phyloP scores from a whole-genome alignment of 805 yeast genomes.

The Starmerella kuoi region DNA sequence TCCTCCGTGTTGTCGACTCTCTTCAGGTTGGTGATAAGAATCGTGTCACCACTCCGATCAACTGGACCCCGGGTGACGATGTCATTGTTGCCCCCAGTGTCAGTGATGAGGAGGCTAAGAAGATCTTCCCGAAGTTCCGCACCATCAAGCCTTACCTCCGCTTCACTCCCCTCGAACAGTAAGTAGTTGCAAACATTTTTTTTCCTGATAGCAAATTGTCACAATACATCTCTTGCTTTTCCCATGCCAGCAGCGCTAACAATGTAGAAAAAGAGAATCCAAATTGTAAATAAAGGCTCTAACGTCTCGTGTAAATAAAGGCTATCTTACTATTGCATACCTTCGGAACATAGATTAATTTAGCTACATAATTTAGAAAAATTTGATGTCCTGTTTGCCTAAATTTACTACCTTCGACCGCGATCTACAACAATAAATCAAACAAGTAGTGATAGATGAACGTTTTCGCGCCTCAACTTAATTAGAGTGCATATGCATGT shows the following conservation, averaged over 20 bases:
- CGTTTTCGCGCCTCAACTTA: no score
- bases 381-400: no score
- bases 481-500: no score
- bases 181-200: slow-evolving; percentile 8
- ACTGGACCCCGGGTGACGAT: slow-evolving; percentile 86
- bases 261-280: slow-evolving; percentile 3
- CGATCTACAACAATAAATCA: no score
- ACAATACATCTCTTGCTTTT: no score
- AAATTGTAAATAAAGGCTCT: slow-evolving; percentile 2
- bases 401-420: no score
- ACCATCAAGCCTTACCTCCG: slow-evolving; percentile 89
- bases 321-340: no score
- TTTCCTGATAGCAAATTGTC: no score
- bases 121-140: slow-evolving; percentile 79
- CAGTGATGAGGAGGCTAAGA: slow-evolving; percentile 69
- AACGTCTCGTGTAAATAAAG: no score
- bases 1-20: slow-evolving; percentile 81
- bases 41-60: slow-evolving; percentile 85
- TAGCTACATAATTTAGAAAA: no score
- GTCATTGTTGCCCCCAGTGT: slow-evolving; percentile 89
- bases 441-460: no score
- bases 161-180: slow-evolving; percentile 36
- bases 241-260: slow-evolving; percentile 4
- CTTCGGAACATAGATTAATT: no score
- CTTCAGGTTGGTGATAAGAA: slow-evolving; percentile 76